phyloP scores from a whole-genome alignment of 768 basidiomycete genomes.

The Leucosporidium scottii region DNA sequence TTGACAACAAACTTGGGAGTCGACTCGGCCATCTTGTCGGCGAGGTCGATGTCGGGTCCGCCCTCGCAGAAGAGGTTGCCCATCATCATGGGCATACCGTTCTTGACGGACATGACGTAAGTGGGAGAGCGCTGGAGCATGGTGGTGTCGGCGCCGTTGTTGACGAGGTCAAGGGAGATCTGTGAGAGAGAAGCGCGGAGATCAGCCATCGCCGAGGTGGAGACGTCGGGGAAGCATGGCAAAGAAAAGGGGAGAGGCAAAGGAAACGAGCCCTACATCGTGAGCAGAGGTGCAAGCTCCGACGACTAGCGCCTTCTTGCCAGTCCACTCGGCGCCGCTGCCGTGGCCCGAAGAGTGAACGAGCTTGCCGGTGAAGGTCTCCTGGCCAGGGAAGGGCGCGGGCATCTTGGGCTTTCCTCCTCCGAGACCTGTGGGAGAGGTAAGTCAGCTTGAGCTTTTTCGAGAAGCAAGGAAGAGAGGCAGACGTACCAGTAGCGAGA shows the following conservation, averaged over 20 bases:
- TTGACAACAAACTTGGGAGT: constrained; percentile 42
- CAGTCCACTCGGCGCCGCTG: background rate
- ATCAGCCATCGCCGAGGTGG: too few relatives aligned
- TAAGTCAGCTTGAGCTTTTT: too few relatives aligned
- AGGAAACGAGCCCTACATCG: background rate
- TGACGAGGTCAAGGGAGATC: constrained; percentile 38
- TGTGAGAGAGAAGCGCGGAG: background rate
- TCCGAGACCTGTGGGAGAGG: too few relatives aligned
- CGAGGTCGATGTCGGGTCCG: constrained; percentile 48
- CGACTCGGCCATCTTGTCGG: constrained; percentile 48
- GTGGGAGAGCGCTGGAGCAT: constrained; percentile 39
- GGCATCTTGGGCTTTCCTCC: too few relatives aligned
- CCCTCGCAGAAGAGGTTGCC: constrained; percentile 46
- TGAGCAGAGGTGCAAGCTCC: background rate
- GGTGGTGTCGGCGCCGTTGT: constrained; percentile 37
- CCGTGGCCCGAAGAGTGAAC: background rate
- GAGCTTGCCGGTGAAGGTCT: background rate
- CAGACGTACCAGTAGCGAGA: constrained; percentile 50
- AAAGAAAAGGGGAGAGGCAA: too few relatives aligned
- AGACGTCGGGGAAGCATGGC: too few relatives aligned
- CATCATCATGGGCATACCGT: constrained; percentile 43
- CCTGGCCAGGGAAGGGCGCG: background rate
- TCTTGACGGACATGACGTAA: constrained; percentile 43
- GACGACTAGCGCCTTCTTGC: constrained; percentile 1
- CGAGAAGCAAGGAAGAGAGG: too few relatives aligned